These are phyloP conservation scores for Mrakia frigida DNA, from an alignment of 768 basidiomycete genomes.

Conservation along the genomic window DNA sequence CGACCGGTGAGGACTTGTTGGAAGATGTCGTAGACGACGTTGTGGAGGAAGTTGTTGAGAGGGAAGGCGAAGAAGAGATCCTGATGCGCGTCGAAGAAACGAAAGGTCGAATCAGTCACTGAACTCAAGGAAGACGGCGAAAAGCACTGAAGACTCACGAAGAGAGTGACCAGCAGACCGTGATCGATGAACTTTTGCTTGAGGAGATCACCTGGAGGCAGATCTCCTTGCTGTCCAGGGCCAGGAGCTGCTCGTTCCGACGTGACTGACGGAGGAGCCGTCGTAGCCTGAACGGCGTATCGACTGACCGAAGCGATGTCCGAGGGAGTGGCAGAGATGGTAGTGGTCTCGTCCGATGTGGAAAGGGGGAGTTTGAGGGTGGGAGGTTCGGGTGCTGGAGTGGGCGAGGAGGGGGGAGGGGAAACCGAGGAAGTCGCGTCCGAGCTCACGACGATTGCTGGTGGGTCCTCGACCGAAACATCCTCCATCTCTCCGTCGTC, in stretches of 20 bases:
- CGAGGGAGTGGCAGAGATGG: constrained; percentile 33
- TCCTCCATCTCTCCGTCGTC: constrained; percentile 19
- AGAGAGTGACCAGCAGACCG: constrained; percentile 64
- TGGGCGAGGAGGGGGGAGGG: background rate
- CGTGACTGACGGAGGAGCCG: constrained; percentile 36
- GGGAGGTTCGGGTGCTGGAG: background rate
- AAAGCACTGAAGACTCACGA: constrained; percentile 53
- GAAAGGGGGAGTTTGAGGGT: background rate
- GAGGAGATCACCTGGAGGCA: constrained; percentile 62
- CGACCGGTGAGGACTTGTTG: constrained; percentile 91
- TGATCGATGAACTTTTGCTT: constrained; percentile 73
- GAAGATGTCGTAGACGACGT: constrained; percentile 88
- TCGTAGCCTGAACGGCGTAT: constrained; percentile 38
- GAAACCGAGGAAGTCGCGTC: background rate
- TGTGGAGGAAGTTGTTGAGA: constrained; percentile 97
- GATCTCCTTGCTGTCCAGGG: constrained; percentile 17
- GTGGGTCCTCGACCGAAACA: background rate
- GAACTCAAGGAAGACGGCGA: background rate
- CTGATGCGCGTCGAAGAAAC: constrained; percentile 47
- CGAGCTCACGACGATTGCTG: background rate
- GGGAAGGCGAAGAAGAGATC: constrained; percentile 93
- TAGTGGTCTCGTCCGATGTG: background rate
- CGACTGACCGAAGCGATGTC: constrained; percentile 38
- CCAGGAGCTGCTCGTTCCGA: constrained; percentile 21
- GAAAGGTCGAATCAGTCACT: background rate